Evolutionary conservation across 345 rosid species (phyloP), one percentile per base, ranked within the genome.

Genomic region (Durio zibethinus): DNA sequence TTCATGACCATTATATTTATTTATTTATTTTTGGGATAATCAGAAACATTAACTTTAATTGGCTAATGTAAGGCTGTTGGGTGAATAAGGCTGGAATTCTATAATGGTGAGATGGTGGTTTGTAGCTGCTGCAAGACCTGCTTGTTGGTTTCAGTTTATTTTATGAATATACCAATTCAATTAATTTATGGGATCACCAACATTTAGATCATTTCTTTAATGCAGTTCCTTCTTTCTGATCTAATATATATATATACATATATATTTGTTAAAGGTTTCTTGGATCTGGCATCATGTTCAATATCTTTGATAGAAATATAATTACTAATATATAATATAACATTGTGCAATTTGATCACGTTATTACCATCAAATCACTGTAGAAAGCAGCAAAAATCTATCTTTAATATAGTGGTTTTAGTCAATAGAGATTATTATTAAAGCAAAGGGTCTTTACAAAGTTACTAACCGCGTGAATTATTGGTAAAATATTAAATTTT

Each of bases 1-100:
- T 80, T 82, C 77, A 78, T 81, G 72, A 25, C 83, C 84, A 81
- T 83, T 84, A 20, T n/a, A n/a, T n/a, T n/a, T n/a, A 38, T 81
- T 76, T 83, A 60, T 23, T 45, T 20, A n/a, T 29, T 15, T 52
- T 54, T 66, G 70, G 69, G 48, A 64, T 57, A 63, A 73, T 69
- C 38, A 66, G 31, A 53, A 40, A 54, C 47, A 75, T 45, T 52
- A 43, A 36, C 71, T 50, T 48, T 73, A 25, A 23, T 52, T 1
- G 72, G 72, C 42, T 52, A 66, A 66, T 66, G 33, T 66, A 38
- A 59, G 63, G 63, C 35, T 59, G 35, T 27, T 59, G 63, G 63
- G 35, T 59, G 63, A 25, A 25, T 25, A 18, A 25, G 31, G 64
- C 16, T 31, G 66, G 65, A 29, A 61, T 61, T 61, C n/a, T 31